phyloP scores from a whole-genome alignment of 257 asterid genomes.

The Eucommia ulmoides region DNA sequence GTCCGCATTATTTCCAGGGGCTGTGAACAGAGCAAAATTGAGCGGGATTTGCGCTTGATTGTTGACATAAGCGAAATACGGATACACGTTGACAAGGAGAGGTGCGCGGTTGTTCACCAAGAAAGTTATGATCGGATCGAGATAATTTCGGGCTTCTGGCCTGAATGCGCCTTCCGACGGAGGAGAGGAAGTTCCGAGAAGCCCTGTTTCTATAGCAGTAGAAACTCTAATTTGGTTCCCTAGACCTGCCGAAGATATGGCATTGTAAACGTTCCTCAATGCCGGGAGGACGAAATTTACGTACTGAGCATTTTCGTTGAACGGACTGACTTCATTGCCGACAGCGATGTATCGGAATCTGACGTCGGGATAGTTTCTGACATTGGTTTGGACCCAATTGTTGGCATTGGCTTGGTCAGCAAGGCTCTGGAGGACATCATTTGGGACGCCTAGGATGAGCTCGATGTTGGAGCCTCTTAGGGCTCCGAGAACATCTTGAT shows the following conservation, averaged over 20 bases:
- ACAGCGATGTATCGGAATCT: slow-evolving; percentile 12
- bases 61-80: slow-evolving; percentile 18
- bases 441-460: slow-evolving; percentile 19
- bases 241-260: slow-evolving; percentile 15
- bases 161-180: slow-evolving; percentile 21
- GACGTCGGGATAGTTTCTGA: slow-evolving; percentile 8
- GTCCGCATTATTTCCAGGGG: slow-evolving; percentile 11
- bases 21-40: slow-evolving; percentile 11
- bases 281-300: slow-evolving; percentile 13
- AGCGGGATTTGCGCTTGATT: slow-evolving; percentile 6
- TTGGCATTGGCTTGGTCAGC: slow-evolving; percentile 17
- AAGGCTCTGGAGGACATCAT: slow-evolving; percentile 5
- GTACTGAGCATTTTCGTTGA: slow-evolving; percentile 5
- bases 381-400: slow-evolving; percentile 23
- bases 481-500: slow-evolving; percentile 13
- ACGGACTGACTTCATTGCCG: slow-evolving; percentile 26
- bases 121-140: slow-evolving; percentile 12
- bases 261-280: slow-evolving; percentile 12
- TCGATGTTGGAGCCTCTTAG: slow-evolving; percentile 26
- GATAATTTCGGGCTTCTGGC: background rate
- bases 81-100: slow-evolving; percentile 19
- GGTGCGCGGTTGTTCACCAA: slow-evolving; percentile 9
- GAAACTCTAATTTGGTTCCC: slow-evolving; percentile 15
- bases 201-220: slow-evolving; percentile 11
- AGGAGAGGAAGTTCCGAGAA: slow-evolving; percentile 16